These are phyloP conservation scores for Metschnikowia henanensis DNA, from an alignment of 805 yeast genomes.

Conservation along the genomic window DNA sequence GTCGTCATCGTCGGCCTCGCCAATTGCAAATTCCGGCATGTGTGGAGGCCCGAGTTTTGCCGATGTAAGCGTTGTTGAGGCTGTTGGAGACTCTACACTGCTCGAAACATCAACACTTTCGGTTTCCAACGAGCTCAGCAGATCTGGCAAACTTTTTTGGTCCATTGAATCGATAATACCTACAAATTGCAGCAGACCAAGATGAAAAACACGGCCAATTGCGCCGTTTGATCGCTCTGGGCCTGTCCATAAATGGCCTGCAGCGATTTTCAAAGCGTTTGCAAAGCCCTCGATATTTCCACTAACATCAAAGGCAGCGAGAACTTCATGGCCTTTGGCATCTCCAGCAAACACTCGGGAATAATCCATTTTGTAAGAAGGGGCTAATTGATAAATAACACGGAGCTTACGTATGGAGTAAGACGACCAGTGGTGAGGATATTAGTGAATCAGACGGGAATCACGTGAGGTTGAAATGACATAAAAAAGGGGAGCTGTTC, in stretches of 20 bases:
- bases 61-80: background rate
- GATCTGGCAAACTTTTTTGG: background rate
- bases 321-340: slow-evolving; percentile 4
- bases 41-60: background rate
- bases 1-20: background rate
- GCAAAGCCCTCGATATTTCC: slow-evolving; percentile 1
- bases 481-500: no score
- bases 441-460: no score
- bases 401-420: no score
- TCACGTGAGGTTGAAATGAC: no score
- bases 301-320: background rate
- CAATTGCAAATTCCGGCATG: background rate
- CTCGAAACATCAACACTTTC: no score
- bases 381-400: no score
- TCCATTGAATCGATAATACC: background rate
- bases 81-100: no score
- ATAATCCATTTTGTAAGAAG: slow-evolving; percentile 8
- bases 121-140: background rate
- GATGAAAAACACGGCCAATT: slow-evolving; percentile 5
- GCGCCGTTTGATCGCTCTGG: background rate
- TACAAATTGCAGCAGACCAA: slow-evolving; percentile 1
- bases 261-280: background rate
- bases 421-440: no score
- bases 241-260: slow-evolving; percentile 7
- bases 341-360: slow-evolving; percentile 1